Base-by-base conservation (phyloP, 2,329 filamentous ascomycete species). In the Exophiala aquamarina region DNA sequence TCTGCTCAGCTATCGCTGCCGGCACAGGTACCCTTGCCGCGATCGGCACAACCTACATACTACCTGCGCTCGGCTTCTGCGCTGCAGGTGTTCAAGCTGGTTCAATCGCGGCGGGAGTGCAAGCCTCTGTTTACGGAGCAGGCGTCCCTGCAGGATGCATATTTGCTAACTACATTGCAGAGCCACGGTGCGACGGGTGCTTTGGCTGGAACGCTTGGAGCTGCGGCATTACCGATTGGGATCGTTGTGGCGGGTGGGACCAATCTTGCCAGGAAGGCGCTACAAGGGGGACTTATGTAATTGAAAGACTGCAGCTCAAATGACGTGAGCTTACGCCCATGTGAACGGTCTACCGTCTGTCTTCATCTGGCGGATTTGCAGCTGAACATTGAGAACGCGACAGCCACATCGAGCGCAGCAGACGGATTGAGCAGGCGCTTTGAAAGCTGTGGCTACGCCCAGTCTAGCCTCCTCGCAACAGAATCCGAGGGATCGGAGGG, bases 101-200 rank as follows among this genome's bases (percentile, higher is more conserved):
- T 4, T 47, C 44, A 7, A 18, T 47, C 15, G 44, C 44, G 4
- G 39, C 44, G 19, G 39, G 37, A 14, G 38, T 47, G 20, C 44
- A 47, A 35, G 36, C 44, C 11, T 2, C 35, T 26, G 26, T 47
- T 2, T 42, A 47, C 18, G 44, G 44, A 4, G 44, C 26, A 3
- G 14, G 2, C 7, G 31, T 47, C 3, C 44, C 44, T 5, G 37
- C 44, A 4, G 44, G 44, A 35, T 13, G 38, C 19, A 33, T 36
- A 3, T 47, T 47, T 35, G 38, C 44, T 42, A 42, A n/a, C n/a
- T n/a, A n/a, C 44, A 26, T 28, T 47, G 17, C 44, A 47, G 18
- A 46, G 43, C 43, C 32, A 21, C 35, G 43, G 43, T 17, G 43
- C 43, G 26, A 46, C 43, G 11, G 43, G 43, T 5, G 43, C 35